phyloP scores from a whole-genome alignment of 2,329 filamentous ascomycete species.

The Coleophoma eucalyptorum region DNA sequence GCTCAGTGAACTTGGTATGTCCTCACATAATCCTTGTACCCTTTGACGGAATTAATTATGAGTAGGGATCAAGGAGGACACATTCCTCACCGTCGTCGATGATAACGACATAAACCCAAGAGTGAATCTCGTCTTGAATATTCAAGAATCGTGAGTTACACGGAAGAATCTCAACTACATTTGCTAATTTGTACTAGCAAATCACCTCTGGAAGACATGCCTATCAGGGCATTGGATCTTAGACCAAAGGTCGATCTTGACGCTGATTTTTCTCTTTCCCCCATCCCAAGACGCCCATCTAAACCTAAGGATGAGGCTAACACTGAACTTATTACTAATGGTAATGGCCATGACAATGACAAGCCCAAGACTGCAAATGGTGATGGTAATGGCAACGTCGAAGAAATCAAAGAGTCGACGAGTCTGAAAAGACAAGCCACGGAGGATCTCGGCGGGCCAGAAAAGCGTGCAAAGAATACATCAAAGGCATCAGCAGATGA shows the following conservation, averaged over 20 bases:
- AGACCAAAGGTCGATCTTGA: conserved; percentile 6
- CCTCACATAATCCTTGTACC: neutral
- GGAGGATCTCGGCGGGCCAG: too few species aligned
- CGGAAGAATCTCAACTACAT: conserved; percentile 1
- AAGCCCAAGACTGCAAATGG: neutral
- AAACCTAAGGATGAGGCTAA: neutral
- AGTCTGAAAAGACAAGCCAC: too few species aligned
- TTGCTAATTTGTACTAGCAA: conserved; percentile 12
- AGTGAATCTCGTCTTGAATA: conserved; percentile 74
- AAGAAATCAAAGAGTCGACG: neutral
- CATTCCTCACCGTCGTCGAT: conserved; percentile 80
- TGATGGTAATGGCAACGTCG: conserved; percentile 9
- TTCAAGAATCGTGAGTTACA: conserved; percentile 55
- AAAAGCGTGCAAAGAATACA: conserved; percentile 24
- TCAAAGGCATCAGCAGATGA: conserved; percentile 33
- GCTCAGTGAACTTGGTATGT: conserved; percentile 67
- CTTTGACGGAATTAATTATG: conserved; percentile 16
- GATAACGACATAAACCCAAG: conserved; percentile 71
- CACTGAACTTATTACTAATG: neutral
- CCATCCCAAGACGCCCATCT: conserved; percentile 17
- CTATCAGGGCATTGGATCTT: conserved; percentile 40
- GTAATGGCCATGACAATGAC: conserved; percentile 5
- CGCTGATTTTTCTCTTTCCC: conserved; percentile 8
- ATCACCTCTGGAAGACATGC: conserved; percentile 40
- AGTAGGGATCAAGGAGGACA: conserved; percentile 63